These are phyloP conservation scores for Suillus sp. DNA, from an alignment of 768 basidiomycete genomes.

Conservation along the genomic window DNA sequence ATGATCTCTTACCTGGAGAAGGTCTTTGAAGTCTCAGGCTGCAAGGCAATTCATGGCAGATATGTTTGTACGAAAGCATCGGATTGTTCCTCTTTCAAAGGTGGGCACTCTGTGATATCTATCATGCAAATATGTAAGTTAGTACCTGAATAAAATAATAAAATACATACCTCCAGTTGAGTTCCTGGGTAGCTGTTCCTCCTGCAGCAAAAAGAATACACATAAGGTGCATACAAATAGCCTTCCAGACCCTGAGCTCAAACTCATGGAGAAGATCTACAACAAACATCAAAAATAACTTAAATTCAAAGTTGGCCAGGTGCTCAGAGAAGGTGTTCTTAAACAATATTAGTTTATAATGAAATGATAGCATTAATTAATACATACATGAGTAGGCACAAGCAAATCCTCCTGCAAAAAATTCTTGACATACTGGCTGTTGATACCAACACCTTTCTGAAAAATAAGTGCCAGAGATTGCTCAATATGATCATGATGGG, in stretches of 20 bases:
- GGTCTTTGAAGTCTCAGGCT: constrained; percentile 14
- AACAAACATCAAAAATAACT: constrained; percentile 16
- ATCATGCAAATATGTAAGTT: neutral
- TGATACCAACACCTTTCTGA: neutral
- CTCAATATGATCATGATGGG: constrained; percentile 9
- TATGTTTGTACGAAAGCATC: constrained; percentile 2
- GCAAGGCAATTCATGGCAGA: constrained; percentile 16
- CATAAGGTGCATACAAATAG: constrained; percentile 32
- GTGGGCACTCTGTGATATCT: constrained; percentile 19
- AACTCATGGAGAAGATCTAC: constrained; percentile 26
- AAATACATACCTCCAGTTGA: constrained; percentile 1
- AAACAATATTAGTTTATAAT: neutral
- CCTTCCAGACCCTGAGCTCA: constrained; percentile 28
- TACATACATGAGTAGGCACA: neutral
- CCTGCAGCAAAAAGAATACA: neutral
- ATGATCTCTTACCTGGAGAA: neutral
- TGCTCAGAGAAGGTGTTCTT: constrained; percentile 14
- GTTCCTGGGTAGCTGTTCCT: neutral
- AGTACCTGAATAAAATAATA: neutral
- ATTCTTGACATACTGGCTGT: neutral
- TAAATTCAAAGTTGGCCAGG: constrained; percentile 15
- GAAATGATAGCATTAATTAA: neutral
- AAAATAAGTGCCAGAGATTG: neutral
- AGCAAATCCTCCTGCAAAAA: neutral
- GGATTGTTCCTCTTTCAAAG: constrained; percentile 14